Evolutionary conservation across 495 filamentous ascomycete species (phyloP), one percentile per base, ranked within the genome.

Genomic region (Penicillium subrubescens): DNA sequence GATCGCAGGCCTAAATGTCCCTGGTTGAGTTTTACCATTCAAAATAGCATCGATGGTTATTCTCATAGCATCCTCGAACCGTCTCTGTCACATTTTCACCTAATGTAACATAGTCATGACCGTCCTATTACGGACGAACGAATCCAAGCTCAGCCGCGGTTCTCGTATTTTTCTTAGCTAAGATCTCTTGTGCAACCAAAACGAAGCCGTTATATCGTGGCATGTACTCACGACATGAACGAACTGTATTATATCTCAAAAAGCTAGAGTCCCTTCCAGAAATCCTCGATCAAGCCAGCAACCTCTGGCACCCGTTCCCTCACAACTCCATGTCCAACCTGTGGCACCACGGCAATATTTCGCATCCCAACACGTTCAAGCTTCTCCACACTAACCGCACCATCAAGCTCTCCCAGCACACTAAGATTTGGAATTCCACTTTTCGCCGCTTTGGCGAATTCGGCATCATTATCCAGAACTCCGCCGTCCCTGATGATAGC

Each of bases 371-470:
- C 69, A 8, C 66, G 64, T 21, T 67, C 23, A 39, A 80, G 56
- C 27, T 78, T 68, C 35, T 77, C 62, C 34, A 73, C 67, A 23
- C 55, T 73, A 51, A 77, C 76, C 41, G 82, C 43, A 14, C 62
- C 69, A 69, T 84, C 82, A 61, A 68, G 33, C 67, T 79, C 81
- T 8, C 79, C 81, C 19, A 84, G 63, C 0, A 84, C 60, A 57
- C 62, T 71, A 12, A 81, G 23, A 41, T 61, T 60, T 17, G 50
- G 59, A 23, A 81, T 65, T 1, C 65, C 67, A 44, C 51, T 68
- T 27, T 60, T 55, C 21, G 72, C 75, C 39, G 76, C 75, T 50
- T 65, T 57, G 1, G 54, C 61, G 68, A 82, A 83, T 17, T 66
- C 65, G 23, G 68, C 72, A 68, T 82, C 73, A 27, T 57, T 68